Percentiles rank a stretch among this genome's conserved stretches.
These are phyloP conservation scores for Candida gigantensis DNA, from an alignment of 1,139 yeast genomes.

Conservation along the genomic window DNA sequence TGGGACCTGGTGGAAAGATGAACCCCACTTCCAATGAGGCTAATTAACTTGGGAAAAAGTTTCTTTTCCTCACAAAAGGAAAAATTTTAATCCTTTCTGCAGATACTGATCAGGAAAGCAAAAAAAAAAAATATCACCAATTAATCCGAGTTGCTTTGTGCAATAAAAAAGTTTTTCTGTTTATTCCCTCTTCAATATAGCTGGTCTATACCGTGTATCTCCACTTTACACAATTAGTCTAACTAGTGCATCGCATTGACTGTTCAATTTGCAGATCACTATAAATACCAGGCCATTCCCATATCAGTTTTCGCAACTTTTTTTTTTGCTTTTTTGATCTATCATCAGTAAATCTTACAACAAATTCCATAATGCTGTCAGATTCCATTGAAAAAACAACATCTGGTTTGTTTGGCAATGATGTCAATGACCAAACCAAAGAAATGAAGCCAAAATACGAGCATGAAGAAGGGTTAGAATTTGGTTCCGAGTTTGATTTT, in stretches of 20 bases:
- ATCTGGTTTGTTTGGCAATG: constrained; percentile 6
- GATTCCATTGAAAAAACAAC: constrained; percentile 7
- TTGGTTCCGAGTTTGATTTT: constrained; percentile 23
- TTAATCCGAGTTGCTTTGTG: neutral
- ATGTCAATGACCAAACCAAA: constrained; percentile 5
- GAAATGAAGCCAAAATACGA: constrained; percentile 11
- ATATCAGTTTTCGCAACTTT: neutral
- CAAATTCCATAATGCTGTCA: neutral
- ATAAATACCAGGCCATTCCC: neutral
- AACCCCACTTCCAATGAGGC: no score
- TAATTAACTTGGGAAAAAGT: no score
- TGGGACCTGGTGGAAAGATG: no score
- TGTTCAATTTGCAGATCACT: neutral
- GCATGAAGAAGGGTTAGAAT: constrained; percentile 13
- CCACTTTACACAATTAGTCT: no score
- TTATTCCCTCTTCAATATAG: no score
- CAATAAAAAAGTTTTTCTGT: no score
- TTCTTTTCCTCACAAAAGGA: no score
- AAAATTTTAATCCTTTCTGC: neutral
- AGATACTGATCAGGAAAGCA: neutral
- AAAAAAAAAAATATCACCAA: constrained; percentile 1
- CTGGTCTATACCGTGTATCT: no score
- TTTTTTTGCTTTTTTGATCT: neutral
- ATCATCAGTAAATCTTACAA: neutral
- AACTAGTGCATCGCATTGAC: neutral